Conservation (phyloP, 495 filamentous ascomycete genomes). For the Neurospora intermedia region DNA sequence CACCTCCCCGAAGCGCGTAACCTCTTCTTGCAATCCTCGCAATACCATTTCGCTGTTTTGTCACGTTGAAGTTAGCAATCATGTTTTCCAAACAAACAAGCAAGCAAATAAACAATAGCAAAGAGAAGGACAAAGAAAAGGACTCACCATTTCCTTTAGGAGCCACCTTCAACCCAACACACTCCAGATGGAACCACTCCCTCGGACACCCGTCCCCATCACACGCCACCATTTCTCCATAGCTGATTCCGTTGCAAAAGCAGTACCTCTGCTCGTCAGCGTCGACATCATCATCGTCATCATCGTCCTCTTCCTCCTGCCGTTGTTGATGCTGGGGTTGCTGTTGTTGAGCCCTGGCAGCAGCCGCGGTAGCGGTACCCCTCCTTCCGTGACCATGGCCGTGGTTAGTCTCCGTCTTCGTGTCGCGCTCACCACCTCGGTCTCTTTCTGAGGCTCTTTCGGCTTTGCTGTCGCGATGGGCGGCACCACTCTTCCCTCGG, state of each 20-base stretch:
- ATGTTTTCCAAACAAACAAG: too few relatives aligned
- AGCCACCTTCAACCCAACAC: slow-evolving; percentile 77
- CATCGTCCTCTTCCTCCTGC: slow-evolving; percentile 37
- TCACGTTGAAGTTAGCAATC: background rate
- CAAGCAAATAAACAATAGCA: background rate
- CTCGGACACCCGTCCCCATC: slow-evolving; percentile 75
- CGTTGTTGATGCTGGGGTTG: slow-evolving; percentile 27
- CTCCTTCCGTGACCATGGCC: background rate
- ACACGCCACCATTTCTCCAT: slow-evolving; percentile 97
- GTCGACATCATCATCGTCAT: slow-evolving; percentile 61
- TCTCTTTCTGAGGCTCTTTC: background rate
- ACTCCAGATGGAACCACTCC: slow-evolving; percentile 96
- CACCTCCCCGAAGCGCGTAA: slow-evolving; percentile 19
- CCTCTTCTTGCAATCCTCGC: slow-evolving; percentile 71
- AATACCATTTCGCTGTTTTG: slow-evolving; percentile 75
- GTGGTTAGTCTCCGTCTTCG: background rate
- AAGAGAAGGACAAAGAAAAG: background rate
- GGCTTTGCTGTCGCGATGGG: background rate
- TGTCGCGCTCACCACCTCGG: background rate
- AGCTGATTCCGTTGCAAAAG: slow-evolving; percentile 85
- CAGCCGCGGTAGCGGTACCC: background rate
- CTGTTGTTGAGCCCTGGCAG: slow-evolving; percentile 2
- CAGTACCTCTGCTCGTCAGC: slow-evolving; percentile 83
- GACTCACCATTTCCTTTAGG: slow-evolving; percentile 73
- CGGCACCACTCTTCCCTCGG: background rate